Percentiles rank a stretch among this genome's conserved stretches.
phyloP scores from a whole-genome alignment of 257 asterid genomes.

The Penstemon newberryi region DNA sequence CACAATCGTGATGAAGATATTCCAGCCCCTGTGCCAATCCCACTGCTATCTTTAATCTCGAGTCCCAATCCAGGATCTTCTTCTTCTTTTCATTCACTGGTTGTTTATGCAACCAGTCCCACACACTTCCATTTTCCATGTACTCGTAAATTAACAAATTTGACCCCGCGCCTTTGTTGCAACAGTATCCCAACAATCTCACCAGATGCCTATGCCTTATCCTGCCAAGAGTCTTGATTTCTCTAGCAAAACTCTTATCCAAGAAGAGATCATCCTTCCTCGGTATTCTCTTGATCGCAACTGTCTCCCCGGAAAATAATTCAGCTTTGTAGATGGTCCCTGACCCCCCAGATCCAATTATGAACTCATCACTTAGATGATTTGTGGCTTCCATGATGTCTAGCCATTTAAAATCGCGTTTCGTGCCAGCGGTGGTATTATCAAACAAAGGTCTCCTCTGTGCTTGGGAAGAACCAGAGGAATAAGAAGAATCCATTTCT shows the following conservation, averaged over 20 bases:
- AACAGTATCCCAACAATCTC: conserved; percentile 75
- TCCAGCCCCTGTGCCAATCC: conserved; percentile 89
- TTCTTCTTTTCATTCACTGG: conserved; percentile 50
- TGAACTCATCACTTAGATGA: conserved; percentile 74
- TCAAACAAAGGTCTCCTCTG: conserved; percentile 63
- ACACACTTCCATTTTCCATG: conserved; percentile 92
- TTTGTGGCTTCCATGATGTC: conserved; percentile 92
- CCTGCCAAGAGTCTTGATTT: conserved; percentile 84
- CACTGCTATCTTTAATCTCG: conserved; percentile 76
- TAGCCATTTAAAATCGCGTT: conserved; percentile 66
- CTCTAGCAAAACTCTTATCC: conserved; percentile 88
- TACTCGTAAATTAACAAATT: conserved; percentile 80
- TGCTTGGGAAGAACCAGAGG: conserved; percentile 69
- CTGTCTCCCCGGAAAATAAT: conserved; percentile 61
- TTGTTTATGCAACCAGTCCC: conserved; percentile 84
- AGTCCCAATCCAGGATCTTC: conserved; percentile 62
- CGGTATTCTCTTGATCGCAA: conserved; percentile 78
- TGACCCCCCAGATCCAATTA: conserved; percentile 84
- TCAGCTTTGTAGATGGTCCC: conserved; percentile 83
- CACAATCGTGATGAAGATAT: conserved; percentile 94
- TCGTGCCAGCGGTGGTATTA: conserved; percentile 41
- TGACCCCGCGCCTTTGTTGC: conserved; percentile 59
- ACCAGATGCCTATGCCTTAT: conserved; percentile 85
- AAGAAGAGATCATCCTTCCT: conserved; percentile 61
- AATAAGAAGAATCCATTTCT: conserved; percentile 49